Percentiles rank a stretch among this genome's conserved stretches.
Conservation (phyloP, 306 rosid genomes). For the Vicia sativa region DNA sequence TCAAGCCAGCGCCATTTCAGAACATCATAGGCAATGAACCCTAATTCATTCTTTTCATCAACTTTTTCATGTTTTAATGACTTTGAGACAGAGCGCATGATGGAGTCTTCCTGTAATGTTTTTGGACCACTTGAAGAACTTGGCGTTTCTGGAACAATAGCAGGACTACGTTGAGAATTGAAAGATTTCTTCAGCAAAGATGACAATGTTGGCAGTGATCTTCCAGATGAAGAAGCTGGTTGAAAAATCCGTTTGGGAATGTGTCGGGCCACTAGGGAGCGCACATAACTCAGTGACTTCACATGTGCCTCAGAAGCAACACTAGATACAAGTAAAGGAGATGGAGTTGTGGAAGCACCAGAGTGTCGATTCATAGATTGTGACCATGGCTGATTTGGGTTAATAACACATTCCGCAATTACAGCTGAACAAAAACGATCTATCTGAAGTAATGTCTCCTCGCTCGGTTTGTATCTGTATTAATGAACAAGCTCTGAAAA, state of each 20-base stretch:
- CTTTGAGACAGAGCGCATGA: constrained; percentile 61
- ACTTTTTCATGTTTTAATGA: constrained; percentile 63
- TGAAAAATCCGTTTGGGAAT: constrained; percentile 85
- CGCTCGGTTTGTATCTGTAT: constrained; percentile 89
- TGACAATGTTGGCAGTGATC: constrained; percentile 84
- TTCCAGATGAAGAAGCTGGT: constrained; percentile 78
- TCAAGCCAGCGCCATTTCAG: constrained; percentile 98
- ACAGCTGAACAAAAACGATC: constrained; percentile 94
- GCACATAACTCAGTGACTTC: constrained; percentile 87
- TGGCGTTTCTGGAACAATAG: constrained; percentile 60
- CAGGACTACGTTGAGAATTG: constrained; percentile 70
- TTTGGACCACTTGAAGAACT: constrained; percentile 56
- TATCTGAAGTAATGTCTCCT: constrained; percentile 87
- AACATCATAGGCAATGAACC: constrained; percentile 76
- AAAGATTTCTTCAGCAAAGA: constrained; percentile 92
- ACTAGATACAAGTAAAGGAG: constrained; percentile 81
- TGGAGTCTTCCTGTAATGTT: constrained; percentile 64
- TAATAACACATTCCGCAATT: constrained; percentile 76
- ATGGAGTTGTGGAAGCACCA: constrained; percentile 55
- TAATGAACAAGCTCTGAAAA: constrained; percentile 35
- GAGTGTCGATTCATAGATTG: constrained; percentile 59
- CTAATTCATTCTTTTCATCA: constrained; percentile 71
- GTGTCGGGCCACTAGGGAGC: constrained; percentile 89
- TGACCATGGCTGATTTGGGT: constrained; percentile 64
- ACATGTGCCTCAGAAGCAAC: constrained; percentile 82